phyloP scores from a whole-genome alignment of 2,329 filamentous ascomycete species.

The Aurifilum marmelostoma region DNA sequence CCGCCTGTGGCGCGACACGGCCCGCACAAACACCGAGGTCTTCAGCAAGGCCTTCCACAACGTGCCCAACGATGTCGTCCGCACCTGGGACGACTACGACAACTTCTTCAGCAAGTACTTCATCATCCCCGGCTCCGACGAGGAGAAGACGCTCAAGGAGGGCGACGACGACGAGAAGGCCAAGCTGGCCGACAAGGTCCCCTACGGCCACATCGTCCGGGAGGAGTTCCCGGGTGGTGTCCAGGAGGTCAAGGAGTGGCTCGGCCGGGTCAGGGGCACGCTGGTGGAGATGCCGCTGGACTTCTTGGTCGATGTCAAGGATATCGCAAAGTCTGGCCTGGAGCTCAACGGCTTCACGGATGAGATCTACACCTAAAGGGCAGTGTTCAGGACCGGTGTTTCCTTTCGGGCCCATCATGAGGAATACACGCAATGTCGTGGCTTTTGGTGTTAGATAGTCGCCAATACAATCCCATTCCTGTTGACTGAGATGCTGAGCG shows the following conservation, averaged over 20 bases:
- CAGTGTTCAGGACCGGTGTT: too few species aligned
- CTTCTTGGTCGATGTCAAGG: slow-evolving; percentile 79
- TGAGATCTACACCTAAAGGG: slow-evolving; percentile 66
- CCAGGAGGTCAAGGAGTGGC: slow-evolving; percentile 71
- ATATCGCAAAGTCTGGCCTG: slow-evolving; percentile 83
- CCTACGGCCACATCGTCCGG: slow-evolving; percentile 85
- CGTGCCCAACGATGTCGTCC: slow-evolving; percentile 70
- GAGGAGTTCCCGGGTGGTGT: slow-evolving; percentile 77
- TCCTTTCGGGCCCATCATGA: neutral
- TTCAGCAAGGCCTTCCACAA: slow-evolving; percentile 83
- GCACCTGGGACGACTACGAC: slow-evolving; percentile 74
- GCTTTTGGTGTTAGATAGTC: neutral
- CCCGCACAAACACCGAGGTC: slow-evolving; percentile 76
- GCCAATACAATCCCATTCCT: neutral
- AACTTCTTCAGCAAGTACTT: slow-evolving; percentile 72
- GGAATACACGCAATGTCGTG: neutral
- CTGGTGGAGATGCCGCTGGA: slow-evolving; percentile 89
- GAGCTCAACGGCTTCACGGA: slow-evolving; percentile 72
- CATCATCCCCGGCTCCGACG: slow-evolving; percentile 53
- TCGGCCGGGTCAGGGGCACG: slow-evolving; percentile 68
- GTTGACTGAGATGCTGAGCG: slow-evolving; percentile 17
- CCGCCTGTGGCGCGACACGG: slow-evolving; percentile 72
- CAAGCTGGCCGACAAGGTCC: slow-evolving; percentile 61
- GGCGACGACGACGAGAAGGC: slow-evolving; percentile 50
- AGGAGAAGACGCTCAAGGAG: slow-evolving; percentile 49